Evolutionary conservation across 306 rosid species (phyloP), one percentile per base, ranked within the genome.

Genomic region (Lathyrus aphaca): DNA sequence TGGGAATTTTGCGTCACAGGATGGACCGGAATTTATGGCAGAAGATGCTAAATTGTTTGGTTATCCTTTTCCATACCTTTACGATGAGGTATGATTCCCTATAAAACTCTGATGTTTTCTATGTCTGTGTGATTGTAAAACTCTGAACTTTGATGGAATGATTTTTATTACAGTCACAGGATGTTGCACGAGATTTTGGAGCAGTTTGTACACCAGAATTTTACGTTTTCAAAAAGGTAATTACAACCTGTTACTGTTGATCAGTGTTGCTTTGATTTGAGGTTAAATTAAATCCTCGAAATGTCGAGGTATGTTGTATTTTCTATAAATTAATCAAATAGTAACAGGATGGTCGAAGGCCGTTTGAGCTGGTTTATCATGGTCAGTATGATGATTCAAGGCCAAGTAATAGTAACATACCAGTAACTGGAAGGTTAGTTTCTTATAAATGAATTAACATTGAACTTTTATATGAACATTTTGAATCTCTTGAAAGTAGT

Each of bases 301-400:
- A 18, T 71, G 54, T 66, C 37, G 44, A 8, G 55, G 15, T 17
- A 49, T 54, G 23, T 72, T 75, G 50, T 65, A 66, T 60, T 11
- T 62, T 56, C 45, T 38, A 50, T 56, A 17, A 3, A 46, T 50
- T 30, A 46, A 49, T 75, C 23, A 48, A 64, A 65, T 37, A 29
- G 49, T 78, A 74, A 72, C 85, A 91, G 98, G 97, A 85, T 82
- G 98, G 98, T 75, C 80, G 98, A 72, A 88, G 98, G 87, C 98
- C 97, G 3, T 94, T 79, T 74, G 97, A 94, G 81, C 82, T 94
- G 82, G 97, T 88, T 66, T 94, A 94, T 79, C 97, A 85, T 56
- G 97, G 98, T 50, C 98, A 90, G 55, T 94, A 87, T 84, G 98
- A 94, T 74, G 98, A 88, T 81, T 94, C 98, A 7, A 91, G 96